Evolutionary conservation across 2,329 filamentous ascomycete genomes (phyloP), one percentile per base, ranked within the genome.

Genomic region (Colletotrichum higginsianum): DNA sequence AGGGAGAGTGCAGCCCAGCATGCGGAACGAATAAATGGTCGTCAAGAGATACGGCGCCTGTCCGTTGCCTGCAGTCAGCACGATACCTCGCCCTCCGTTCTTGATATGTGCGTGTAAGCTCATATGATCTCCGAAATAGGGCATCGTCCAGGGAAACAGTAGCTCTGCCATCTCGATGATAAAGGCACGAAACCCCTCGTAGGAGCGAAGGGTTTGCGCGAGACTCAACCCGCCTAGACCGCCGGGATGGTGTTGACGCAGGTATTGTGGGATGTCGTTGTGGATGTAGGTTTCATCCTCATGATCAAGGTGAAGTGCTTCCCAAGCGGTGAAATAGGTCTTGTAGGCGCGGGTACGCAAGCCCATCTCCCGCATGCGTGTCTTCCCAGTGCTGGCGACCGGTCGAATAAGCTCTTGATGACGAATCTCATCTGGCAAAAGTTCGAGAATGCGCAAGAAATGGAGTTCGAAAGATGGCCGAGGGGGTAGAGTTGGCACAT

Each of bases 121-220:
- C 53, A 57, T 57, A 8, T 57, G 53, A 26, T 57, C 53, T 18
- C 30, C 53, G 21, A 38, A 57, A 35, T 57, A 57, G 18, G 53
- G 53, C 53, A 57, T 57, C 38, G 53, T 57, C 53, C 53, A 57
- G 30, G 53, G 53, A 40, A 57, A 57, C 12, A 57, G 21, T 15
- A 57, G 13, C 53, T 35, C 38, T 26, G 30, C 53, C 53, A 57
- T 57, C 7, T 21, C 38, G n/a, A 23, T 38, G n/a, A 57, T 12
- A 2, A 57, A 40, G 26, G 53, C 18, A 13, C 53, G 53, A 57
- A 57, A 57, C 16, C 16, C 26, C 12, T 57, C 53, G 21, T 57
- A 57, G 4, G 53, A 57, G 30, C 53, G 53, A 38, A 57, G 30
- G 12, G 26, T 57, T n/a, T 57, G 30, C n/a, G 47, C 47, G 23